A percentile compares a stretch with the other conserved stretches of the same genome.
Evolutionary conservation across 768 basidiomycete species (phyloP).

Genomic region (Nidularia pulvinata): DNA sequence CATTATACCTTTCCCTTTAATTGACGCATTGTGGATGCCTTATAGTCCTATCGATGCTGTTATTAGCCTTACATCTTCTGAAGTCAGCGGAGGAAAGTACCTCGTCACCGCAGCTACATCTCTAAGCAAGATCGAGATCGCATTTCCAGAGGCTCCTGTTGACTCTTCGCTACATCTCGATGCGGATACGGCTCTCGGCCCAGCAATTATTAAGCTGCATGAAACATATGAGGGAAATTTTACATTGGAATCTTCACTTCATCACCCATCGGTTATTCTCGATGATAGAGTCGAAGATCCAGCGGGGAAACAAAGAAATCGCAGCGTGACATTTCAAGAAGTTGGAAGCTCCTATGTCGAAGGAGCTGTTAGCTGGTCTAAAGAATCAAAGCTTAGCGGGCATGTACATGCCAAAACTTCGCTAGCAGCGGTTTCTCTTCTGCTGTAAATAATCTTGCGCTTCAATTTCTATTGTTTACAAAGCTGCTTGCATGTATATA

Average conservation of each 20-base stretch:
- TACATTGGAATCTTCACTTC: conserved; percentile 5
- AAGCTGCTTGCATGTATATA: no score
- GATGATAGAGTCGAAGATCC: conserved; percentile 12
- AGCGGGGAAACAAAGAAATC: conserved; percentile 9
- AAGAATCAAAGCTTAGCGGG: no score
- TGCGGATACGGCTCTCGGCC: conserved; percentile 9
- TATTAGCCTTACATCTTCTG: conserved; percentile 26
- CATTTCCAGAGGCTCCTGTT: conserved; percentile 9
- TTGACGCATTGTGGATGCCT: no score
- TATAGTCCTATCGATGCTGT: conserved; percentile 28
- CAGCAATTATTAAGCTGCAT: conserved; percentile 9
- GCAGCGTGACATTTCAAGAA: conserved; percentile 2
- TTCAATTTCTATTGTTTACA: no score
- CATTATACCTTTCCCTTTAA: background rate
- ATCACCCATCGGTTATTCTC: background rate
- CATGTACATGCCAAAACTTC: no score
- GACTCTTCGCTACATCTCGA: conserved; percentile 11
- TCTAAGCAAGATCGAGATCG: conserved; percentile 23
- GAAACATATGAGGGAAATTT: conserved; percentile 15
- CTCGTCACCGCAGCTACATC: conserved; percentile 23
- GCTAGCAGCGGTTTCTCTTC: no score
- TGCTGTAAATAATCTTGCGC: no score
- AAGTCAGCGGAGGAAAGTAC: conserved; percentile 25
- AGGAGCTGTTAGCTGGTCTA: no score
- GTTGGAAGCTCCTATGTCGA: background rate